phyloP scores from a whole-genome alignment of 2,329 filamentous ascomycete genomes.

The Pyrenophora tritici-repentis region DNA sequence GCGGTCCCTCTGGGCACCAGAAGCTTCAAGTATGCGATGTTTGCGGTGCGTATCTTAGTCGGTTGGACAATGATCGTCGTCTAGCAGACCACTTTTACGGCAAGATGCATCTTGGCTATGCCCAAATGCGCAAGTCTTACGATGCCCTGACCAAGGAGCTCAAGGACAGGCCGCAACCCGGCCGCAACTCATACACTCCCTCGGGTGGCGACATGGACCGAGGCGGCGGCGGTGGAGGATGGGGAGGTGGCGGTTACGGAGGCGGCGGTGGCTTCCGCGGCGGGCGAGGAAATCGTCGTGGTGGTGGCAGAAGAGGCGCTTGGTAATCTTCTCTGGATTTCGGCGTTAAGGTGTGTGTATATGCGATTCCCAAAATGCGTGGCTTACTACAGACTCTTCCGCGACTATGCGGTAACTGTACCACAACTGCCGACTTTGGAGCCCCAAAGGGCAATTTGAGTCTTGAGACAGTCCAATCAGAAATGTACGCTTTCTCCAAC shows the following conservation, averaged over 20 bases:
- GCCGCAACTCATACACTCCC: slow-evolving; percentile 44
- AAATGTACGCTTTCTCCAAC: slow-evolving; percentile 43
- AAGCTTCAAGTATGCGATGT: slow-evolving; percentile 99
- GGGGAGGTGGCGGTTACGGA: slow-evolving; percentile 28
- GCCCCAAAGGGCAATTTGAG: slow-evolving; percentile 19
- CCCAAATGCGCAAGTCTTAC: slow-evolving; percentile 94
- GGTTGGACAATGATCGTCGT: slow-evolving; percentile 91
- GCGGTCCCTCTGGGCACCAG: slow-evolving; percentile 91
- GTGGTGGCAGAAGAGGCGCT: slow-evolving; percentile 34
- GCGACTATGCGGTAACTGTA: slow-evolving; percentile 29
- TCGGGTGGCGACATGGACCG: slow-evolving; percentile 32
- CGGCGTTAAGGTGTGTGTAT: slow-evolving; percentile 48
- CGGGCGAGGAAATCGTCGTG: slow-evolving; percentile 18
- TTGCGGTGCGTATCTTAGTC: slow-evolving; percentile 89
- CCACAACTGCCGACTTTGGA: slow-evolving; percentile 27
- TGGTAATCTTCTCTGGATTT: slow-evolving; percentile 34
- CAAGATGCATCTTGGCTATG: slow-evolving; percentile 98
- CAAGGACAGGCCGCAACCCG: slow-evolving; percentile 69
- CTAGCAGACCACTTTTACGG: slow-evolving; percentile 98
- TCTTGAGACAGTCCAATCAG: slow-evolving; percentile 36
- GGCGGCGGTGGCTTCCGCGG: slow-evolving; percentile 36
- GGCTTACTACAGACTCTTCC: slow-evolving; percentile 40
- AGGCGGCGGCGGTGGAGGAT: slow-evolving; percentile 34
- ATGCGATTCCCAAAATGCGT: slow-evolving; percentile 37
- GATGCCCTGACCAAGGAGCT: slow-evolving; percentile 87